Conservation (phyloP, 2,329 filamentous ascomycete species). For the Aulographum hederae region DNA sequence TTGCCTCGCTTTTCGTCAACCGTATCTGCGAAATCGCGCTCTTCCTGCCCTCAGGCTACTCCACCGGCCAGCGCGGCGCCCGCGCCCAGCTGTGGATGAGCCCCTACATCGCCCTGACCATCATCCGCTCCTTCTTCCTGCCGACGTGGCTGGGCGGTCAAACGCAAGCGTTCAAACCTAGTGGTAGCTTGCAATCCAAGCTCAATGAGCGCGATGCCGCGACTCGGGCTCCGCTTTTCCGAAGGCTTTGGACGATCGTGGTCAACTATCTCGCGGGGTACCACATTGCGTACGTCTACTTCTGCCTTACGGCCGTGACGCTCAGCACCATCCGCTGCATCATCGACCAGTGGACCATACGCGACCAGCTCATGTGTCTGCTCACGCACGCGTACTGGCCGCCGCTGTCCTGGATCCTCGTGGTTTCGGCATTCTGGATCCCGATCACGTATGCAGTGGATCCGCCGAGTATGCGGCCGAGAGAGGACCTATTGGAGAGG, state of each 20-base stretch:
- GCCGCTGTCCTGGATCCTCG: conserved; percentile 6
- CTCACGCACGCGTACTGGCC: conserved; percentile 7
- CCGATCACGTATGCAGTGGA: conserved; percentile 43
- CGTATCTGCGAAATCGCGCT: conserved; percentile 6
- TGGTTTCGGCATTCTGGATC: conserved; percentile 5
- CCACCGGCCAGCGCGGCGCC: conserved; percentile 5
- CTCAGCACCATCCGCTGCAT: conserved; percentile 3
- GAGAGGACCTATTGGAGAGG: conserved; percentile 36
- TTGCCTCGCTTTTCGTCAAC: conserved; percentile 5
- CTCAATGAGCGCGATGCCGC: conserved; percentile 7
- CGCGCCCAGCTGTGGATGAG: conserved; percentile 7
- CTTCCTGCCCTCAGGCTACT: conserved; percentile 6
- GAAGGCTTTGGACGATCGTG: conserved; percentile 5
- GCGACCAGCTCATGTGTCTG: conserved; percentile 5
- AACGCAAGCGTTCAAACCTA: conserved; percentile 5
- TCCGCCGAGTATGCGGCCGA: conserved; percentile 38
- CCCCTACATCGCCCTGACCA: conserved; percentile 7
- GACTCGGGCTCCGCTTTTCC: conserved; percentile 4
- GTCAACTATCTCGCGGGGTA: conserved; percentile 5
- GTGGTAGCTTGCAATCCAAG: conserved; percentile 6
- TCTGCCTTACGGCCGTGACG: conserved; percentile 4
- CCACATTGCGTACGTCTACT: conserved; percentile 6
- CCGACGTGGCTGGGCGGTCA: conserved; percentile 8
- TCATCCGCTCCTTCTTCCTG: conserved; percentile 7
- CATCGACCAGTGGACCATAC: not conserved